Conservation (phyloP, 306 rosid genomes). For the Trifolium repens region DNA sequence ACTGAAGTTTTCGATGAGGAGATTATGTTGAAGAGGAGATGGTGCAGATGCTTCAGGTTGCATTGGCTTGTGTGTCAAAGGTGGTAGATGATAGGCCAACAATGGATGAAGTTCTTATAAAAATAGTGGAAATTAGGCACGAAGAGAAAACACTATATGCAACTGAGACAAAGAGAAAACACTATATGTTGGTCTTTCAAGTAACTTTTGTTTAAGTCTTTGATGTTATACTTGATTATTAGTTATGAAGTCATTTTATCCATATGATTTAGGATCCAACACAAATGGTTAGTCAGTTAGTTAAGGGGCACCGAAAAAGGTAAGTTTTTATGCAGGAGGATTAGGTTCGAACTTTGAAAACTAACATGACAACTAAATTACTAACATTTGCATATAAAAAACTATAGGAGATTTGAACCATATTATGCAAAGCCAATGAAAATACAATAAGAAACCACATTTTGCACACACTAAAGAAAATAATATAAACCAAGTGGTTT, state of each 20-base stretch:
- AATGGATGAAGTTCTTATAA: conserved; percentile 57
- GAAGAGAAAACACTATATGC: not conserved
- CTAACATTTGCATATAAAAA: not conserved
- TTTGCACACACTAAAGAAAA: not conserved
- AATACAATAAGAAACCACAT: not conserved
- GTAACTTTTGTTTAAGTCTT: not conserved
- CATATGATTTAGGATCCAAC: too few relatives aligned
- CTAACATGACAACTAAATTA: not conserved
- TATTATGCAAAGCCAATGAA: not conserved
- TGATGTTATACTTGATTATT: too few relatives aligned
- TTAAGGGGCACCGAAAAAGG: too few relatives aligned
- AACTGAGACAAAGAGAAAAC: not conserved
- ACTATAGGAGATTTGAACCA: not conserved
- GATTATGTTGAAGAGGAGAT: conserved; percentile 68
- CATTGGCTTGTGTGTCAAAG: conserved; percentile 62
- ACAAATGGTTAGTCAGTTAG: too few relatives aligned
- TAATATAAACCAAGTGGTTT: not conserved
- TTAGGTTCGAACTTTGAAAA: too few relatives aligned
- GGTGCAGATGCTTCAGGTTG: conserved; percentile 78
- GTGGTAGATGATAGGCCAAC: conserved; percentile 60
- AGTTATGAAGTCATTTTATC: too few relatives aligned
- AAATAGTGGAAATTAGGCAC: conserved; percentile 56
- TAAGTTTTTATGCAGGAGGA: too few relatives aligned
- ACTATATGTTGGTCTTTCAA: too few relatives aligned
- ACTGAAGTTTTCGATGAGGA: conserved; percentile 73